Evolutionary conservation across 805 yeast genomes (phyloP).

Genomic region (Helenozyma rhizophorensis): DNA sequence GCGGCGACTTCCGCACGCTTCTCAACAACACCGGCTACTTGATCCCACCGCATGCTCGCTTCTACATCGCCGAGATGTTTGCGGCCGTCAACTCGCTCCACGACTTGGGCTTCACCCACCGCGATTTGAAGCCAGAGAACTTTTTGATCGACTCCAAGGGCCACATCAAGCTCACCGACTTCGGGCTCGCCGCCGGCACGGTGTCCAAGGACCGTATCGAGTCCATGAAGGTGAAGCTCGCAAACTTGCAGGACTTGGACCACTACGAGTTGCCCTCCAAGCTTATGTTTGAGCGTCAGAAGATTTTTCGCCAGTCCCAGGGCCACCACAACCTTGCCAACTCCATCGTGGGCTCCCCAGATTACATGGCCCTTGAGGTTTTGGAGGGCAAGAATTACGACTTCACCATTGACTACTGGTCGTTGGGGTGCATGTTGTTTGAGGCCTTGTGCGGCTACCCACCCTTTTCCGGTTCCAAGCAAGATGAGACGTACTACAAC

Average conservation of each 20-base stretch:
- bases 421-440: constrained; percentile 93
- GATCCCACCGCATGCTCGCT: constrained; percentile 92
- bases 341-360: constrained; percentile 97
- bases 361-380: constrained; percentile 97
- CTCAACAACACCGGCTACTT: constrained; percentile 89
- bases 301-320: constrained; percentile 75
- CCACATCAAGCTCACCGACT: constrained; percentile 90
- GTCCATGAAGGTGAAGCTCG: constrained; percentile 71
- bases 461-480: constrained; percentile 90
- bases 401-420: constrained; percentile 98
- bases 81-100: constrained; percentile 91
- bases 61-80: constrained; percentile 95
- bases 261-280: constrained; percentile 56
- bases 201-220: constrained; percentile 91
- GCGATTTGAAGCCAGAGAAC: constrained; percentile 95
- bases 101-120: constrained; percentile 91
- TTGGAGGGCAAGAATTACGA: constrained; percentile 91
- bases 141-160: constrained; percentile 86
- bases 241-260: constrained; percentile 70
- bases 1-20: constrained; percentile 95
- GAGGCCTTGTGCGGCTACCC: constrained; percentile 97
- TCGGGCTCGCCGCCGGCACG: constrained; percentile 95
- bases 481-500: constrained; percentile 93
- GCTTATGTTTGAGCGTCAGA: constrained; percentile 82
- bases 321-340: constrained; percentile 84